These are phyloP conservation scores for Tolypocladium paradoxum DNA, from an alignment of 2,329 filamentous ascomycete species.

Conservation along the genomic window DNA sequence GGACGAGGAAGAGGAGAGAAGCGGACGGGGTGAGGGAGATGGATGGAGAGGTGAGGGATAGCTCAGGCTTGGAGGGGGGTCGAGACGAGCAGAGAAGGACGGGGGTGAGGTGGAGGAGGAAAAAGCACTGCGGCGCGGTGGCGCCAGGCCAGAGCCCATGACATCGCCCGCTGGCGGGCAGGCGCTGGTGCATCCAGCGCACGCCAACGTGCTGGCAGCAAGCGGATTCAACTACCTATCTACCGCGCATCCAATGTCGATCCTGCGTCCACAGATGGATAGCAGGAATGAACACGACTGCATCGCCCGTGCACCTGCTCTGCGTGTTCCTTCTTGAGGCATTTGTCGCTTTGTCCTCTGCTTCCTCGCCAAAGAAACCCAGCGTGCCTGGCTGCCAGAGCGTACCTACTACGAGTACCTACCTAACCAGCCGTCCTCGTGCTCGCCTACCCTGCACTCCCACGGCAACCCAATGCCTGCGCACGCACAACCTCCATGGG, in stretches of 20 bases:
- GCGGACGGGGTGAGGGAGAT: conserved; percentile 9
- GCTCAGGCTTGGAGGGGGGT: conserved; percentile 6
- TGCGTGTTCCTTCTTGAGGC: not conserved
- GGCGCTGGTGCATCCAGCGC: not conserved
- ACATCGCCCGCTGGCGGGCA: not conserved
- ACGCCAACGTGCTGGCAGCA: not conserved
- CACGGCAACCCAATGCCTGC: not conserved
- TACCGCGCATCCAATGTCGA: not conserved
- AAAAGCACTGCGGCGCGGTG: conserved; percentile 4
- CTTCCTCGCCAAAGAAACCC: not conserved
- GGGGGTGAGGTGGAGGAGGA: conserved; percentile 12
- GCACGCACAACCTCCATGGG: not conserved
- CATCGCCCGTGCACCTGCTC: not conserved
- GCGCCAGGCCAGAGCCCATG: conserved; percentile 2
- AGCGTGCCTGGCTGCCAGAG: too few relatives aligned
- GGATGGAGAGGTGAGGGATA: conserved; percentile 14
- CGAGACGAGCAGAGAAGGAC: conserved; percentile 5
- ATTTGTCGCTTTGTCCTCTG: too few relatives aligned
- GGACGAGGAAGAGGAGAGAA: conserved; percentile 9
- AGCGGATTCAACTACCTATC: not conserved
- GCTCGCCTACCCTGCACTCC: not conserved
- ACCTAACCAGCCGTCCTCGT: too few relatives aligned
- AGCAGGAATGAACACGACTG: not conserved
- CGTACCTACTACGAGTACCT: too few relatives aligned
- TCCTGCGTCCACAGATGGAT: not conserved